Base-by-base conservation (phyloP, 2,329 filamentous ascomycete species). In the Thermomyces lanuginosus region DNA sequence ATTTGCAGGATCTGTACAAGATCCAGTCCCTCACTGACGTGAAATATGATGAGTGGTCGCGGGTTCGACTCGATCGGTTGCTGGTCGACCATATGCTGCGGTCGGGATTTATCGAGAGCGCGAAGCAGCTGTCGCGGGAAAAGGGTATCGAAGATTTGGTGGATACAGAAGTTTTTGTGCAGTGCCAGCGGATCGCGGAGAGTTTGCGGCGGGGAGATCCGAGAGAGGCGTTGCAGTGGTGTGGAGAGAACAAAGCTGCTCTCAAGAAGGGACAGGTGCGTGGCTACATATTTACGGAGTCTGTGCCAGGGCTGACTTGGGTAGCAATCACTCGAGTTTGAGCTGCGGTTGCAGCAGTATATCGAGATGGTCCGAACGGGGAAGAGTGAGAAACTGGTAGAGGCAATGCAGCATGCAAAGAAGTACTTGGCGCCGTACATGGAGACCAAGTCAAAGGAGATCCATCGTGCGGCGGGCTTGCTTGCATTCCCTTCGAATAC, bases 71-170 rank as follows among this genome's bases (percentile, higher is more conserved):
- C 22, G 78, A 92, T 52, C 65, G 89, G 10, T 58, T 95, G 31
- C 56, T 98, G 24, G 79, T 92, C n/a, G 89, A 98, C 48, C 92
- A 93, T 51, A 64, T 98, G 38, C 59, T 95, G 25, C 69, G 89
- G 6, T 74, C 76, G 34, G 86, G 86, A 3, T 92, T 86, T 46
- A 69, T 69, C 10, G 69, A 77, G 12, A 89, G 74, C 40, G 89
- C 89, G 2, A 64, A 62, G 25, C 68, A 73, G 33, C 58, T 98
- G 27, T 81, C 84, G 1, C 56, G 63, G 30, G 78, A 82, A 49
- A 77, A 79, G 42, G 64, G 63, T 1, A 82, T 95, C 36, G 66
- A 73, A 36, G 73, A 82, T 20, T 62, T 98, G 16, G 83, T 92
- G 3, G 89, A 95, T 51, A 65, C 92, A 2, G 74, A 83, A 26